Base-by-base conservation (phyloP, 2,329 filamentous ascomycete genomes). In the Arthrobotrys sphaeroides region DNA sequence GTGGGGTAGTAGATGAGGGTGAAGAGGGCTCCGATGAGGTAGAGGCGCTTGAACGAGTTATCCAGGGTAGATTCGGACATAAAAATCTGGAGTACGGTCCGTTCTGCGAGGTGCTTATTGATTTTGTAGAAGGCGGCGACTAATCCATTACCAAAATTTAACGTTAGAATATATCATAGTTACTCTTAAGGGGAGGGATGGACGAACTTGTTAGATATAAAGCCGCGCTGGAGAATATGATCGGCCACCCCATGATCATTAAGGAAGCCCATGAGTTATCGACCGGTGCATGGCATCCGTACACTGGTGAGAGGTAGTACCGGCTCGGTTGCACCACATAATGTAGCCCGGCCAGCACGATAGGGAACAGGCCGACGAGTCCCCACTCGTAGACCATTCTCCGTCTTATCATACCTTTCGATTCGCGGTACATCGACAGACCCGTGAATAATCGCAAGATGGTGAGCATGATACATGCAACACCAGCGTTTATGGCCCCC, bases 61-160 rank as follows among this genome's bases (percentile, higher is more conserved):
- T 86, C 86, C 64, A 82, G 89, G 38, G 87, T 84, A 57, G 85
- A 85, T 66, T 84, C 85, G 38, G 82, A 82, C 20, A 82, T 84
- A 43, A 85, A 84, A 10, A 83, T 82, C 7, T 91, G 82, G 40
- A 91, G 85, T 16, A 83, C 81, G 24, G 85, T 83, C 78, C 91
- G 89, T 61, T 88, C 85, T 36, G 82, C 83, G 60, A 88, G 86
- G 80, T 91, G 89, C 67, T 84, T 85, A 79, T 84, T 84, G 33
- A 91, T 84, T n/a, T 89, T 88, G 73, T 85, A 82, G 28, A 90
- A 80, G 3, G 90, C 85, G 24, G 90, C 81, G 7, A 83, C 89
- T 90, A 72, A 22, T 20, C n/a, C 13, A 12, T 33, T 59, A 43
- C 61, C 10, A 53, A n/a, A n/a, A n/a, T 5, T 33, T 22, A 24